Evolutionary conservation across 1,284 basidiomycete genomes (phyloP).

Genomic region (Albatrellus sp.): DNA sequence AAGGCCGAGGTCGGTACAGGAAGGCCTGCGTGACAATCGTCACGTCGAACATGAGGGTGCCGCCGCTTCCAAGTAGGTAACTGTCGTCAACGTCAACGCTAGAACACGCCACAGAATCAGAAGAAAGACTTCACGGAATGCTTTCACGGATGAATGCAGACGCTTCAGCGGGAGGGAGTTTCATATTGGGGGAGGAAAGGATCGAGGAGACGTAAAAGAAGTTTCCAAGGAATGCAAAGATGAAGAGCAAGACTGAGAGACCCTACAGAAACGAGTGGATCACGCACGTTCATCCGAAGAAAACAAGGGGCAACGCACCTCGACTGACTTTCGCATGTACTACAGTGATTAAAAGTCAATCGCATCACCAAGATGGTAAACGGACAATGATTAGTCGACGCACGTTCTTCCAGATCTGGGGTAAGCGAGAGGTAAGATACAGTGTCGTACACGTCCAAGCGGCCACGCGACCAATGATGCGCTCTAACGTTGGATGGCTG

Average conservation of each 20-base stretch:
- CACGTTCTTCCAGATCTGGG: constrained; percentile 97
- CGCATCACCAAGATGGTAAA: neutral
- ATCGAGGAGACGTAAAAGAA: constrained; percentile 83
- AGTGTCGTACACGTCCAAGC: constrained; percentile 88
- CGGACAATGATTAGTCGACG: constrained; percentile 21
- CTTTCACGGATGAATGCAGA: constrained; percentile 55
- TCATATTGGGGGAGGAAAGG: constrained; percentile 48
- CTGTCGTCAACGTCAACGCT: constrained; percentile 22
- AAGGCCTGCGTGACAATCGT: constrained; percentile 64
- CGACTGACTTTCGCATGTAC: constrained; percentile 85
- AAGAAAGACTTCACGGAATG: constrained; percentile 45
- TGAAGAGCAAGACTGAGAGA: constrained; percentile 84
- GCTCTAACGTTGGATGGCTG: constrained; percentile 30
- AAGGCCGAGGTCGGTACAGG: constrained; percentile 26
- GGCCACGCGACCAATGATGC: constrained; percentile 73
- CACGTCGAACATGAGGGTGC: constrained; percentile 83
- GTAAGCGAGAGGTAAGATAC: constrained; percentile 83
- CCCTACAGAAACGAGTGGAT: constrained; percentile 32
- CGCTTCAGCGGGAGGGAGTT: constrained; percentile 39
- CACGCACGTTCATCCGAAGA: neutral
- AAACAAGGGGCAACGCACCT: constrained; percentile 30
- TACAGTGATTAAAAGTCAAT: constrained; percentile 19
- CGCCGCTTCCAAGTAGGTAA: constrained; percentile 78
- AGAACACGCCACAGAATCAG: neutral
- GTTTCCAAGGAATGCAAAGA: constrained; percentile 88